Conservation (phyloP, 768 basidiomycete species). For the Boletus insuetus region DNA sequence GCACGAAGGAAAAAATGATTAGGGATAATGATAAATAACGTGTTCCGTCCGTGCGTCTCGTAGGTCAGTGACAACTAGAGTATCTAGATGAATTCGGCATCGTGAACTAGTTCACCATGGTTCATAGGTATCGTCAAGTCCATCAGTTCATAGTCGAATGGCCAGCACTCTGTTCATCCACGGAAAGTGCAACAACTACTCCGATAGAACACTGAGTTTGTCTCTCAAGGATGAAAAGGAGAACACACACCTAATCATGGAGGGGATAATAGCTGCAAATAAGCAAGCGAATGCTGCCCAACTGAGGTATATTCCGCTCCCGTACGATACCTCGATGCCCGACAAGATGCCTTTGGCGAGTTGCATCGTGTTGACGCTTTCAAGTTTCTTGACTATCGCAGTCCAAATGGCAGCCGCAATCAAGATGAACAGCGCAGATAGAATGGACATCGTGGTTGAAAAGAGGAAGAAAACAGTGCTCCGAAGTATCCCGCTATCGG, state of each 20-base stretch:
- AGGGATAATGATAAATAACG: slow-evolving; percentile 24
- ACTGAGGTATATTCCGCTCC: slow-evolving; percentile 59
- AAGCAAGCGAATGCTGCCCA: slow-evolving; percentile 78
- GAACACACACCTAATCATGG: slow-evolving; percentile 65
- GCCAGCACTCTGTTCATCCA: slow-evolving; percentile 44
- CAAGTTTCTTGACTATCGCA: slow-evolving; percentile 60
- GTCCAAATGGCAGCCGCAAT: slow-evolving; percentile 79
- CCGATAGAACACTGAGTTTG: not conserved
- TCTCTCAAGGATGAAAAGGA: not conserved
- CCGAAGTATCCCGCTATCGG: slow-evolving; percentile 60
- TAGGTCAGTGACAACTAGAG: slow-evolving; percentile 6
- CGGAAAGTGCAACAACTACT: slow-evolving; percentile 80
- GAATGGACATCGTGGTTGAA: slow-evolving; percentile 59
- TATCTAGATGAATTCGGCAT: not conserved
- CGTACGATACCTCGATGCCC: slow-evolving; percentile 63
- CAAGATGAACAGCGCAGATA: slow-evolving; percentile 61
- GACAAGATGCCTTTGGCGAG: slow-evolving; percentile 43
- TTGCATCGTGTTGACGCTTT: slow-evolving; percentile 53
- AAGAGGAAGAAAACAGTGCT: slow-evolving; percentile 63
- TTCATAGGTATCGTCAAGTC: slow-evolving; percentile 18
- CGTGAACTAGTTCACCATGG: slow-evolving; percentile 1
- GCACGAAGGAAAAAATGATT: not conserved
- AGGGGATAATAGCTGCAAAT: slow-evolving; percentile 64
- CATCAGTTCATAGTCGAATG: slow-evolving; percentile 21
- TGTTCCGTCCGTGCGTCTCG: slow-evolving; percentile 14